Percentiles rank a stretch among this genome's conserved stretches.
Conservation (phyloP, 2,329 filamentous ascomycete species). For the Stenocarpella maydis region DNA sequence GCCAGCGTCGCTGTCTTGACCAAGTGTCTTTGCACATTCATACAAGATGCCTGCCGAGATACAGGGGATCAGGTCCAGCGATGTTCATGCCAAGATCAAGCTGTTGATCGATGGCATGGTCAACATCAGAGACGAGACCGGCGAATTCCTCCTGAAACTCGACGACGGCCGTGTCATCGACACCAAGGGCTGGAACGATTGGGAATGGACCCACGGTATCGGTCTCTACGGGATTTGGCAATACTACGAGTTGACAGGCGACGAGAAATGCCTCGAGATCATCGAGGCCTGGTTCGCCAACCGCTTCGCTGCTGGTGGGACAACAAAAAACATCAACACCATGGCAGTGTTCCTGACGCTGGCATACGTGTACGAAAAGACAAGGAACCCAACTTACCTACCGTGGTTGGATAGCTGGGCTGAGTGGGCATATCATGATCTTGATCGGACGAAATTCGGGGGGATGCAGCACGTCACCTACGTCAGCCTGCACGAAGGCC, state of each 20-base stretch:
- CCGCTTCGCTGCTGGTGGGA: constrained; percentile 74
- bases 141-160: constrained; percentile 76
- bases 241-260: constrained; percentile 77
- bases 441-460: constrained; percentile 74
- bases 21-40: background rate
- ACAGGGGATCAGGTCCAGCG: constrained; percentile 55
- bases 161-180: constrained; percentile 80
- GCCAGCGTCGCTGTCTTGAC: background rate
- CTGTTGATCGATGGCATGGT: constrained; percentile 77
- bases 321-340: constrained; percentile 87
- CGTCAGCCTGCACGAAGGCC: constrained; percentile 72
- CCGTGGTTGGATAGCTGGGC: constrained; percentile 84
- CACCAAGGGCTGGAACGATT: constrained; percentile 84
- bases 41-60: constrained; percentile 51
- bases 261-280: constrained; percentile 65
- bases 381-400: constrained; percentile 71
- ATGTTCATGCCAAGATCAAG: constrained; percentile 65
- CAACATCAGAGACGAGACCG: constrained; percentile 79
- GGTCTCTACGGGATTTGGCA: constrained; percentile 85
- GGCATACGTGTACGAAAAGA: constrained; percentile 81
- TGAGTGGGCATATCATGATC: constrained; percentile 82
- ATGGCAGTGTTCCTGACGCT: constrained; percentile 82
- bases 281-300: constrained; percentile 78
- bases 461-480: constrained; percentile 82
- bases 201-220: constrained; percentile 85